Evolutionary conservation across 2,329 filamentous ascomycete genomes (phyloP).

Genomic region (Gnomoniopsis smithogilvyi): DNA sequence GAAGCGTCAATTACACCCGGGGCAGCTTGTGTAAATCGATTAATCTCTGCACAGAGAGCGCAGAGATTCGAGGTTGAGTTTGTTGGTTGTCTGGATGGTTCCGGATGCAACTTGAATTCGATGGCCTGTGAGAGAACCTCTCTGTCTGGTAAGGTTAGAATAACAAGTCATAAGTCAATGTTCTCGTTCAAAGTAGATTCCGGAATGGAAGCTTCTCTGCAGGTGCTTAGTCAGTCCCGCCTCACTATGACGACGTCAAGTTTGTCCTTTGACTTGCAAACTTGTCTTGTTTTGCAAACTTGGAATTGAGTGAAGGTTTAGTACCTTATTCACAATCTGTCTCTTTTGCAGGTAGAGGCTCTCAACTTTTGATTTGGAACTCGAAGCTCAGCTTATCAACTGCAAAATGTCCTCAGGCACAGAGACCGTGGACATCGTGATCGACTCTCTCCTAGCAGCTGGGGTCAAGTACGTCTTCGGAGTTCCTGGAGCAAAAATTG

Average conservation of each 20-base stretch:
- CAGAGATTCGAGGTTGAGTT: too few relatives aligned
- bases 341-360: not conserved
- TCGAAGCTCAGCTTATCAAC: not conserved
- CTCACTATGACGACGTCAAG: not conserved
- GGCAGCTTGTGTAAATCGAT: not conserved
- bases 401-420: slow-evolving; percentile 9
- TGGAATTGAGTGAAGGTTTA: not conserved
- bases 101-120: too few relatives aligned
- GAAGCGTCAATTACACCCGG: not conserved
- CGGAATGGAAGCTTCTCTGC: not conserved
- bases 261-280: too few relatives aligned
- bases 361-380: not conserved
- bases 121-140: too few relatives aligned
- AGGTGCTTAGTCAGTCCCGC: not conserved
- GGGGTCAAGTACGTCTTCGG: slow-evolving; percentile 44
- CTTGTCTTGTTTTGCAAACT: too few relatives aligned
- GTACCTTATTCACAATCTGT: not conserved
- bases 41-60: too few relatives aligned
- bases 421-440: slow-evolving; percentile 27
- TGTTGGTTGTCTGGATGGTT: too few relatives aligned
- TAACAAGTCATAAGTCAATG: too few relatives aligned
- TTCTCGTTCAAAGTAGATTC: too few relatives aligned
- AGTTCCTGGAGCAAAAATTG: slow-evolving; percentile 45
- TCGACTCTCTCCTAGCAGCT: slow-evolving; percentile 31
- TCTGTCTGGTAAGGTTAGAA: too few relatives aligned